Conservation (phyloP, 768 basidiomycete genomes). For the Leccinum subgranulosum region DNA sequence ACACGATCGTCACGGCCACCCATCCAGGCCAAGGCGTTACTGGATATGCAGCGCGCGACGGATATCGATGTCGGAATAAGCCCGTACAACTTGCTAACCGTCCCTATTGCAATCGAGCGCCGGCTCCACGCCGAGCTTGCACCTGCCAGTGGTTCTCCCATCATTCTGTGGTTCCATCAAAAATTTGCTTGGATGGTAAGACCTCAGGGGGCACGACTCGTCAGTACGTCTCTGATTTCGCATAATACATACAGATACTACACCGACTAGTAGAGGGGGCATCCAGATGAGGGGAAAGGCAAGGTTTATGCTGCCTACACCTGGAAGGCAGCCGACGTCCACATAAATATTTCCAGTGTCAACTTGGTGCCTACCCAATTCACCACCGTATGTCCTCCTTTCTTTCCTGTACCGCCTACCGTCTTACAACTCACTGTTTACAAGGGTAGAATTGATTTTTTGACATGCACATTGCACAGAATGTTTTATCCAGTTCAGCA, state of each 20-base stretch:
- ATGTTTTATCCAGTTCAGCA: background rate
- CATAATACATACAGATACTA: conserved; percentile 34
- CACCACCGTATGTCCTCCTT: background rate
- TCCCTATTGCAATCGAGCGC: conserved; percentile 13
- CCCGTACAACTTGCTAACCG: conserved; percentile 5
- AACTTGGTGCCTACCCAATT: background rate
- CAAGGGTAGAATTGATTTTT: background rate
- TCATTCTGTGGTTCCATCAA: background rate
- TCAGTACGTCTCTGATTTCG: background rate
- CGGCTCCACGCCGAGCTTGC: conserved; percentile 4
- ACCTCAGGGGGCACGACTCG: conserved; percentile 1
- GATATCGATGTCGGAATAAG: conserved; percentile 13
- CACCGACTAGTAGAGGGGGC: conserved; percentile 45
- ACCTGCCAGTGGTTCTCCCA: background rate
- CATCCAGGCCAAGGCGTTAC: conserved; percentile 21
- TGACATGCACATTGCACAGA: background rate
- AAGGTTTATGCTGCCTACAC: conserved; percentile 31
- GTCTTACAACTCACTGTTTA: background rate
- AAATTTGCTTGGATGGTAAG: conserved; percentile 5
- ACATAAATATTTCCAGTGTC: conserved; percentile 34
- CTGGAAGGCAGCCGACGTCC: conserved; percentile 43
- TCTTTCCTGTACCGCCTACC: background rate
- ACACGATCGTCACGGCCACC: conserved; percentile 6
- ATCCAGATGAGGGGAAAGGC: conserved; percentile 41
- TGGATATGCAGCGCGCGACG: conserved; percentile 5